Conservation (phyloP, 2,329 filamentous ascomycete genomes). For the Diaporthe sp. region DNA sequence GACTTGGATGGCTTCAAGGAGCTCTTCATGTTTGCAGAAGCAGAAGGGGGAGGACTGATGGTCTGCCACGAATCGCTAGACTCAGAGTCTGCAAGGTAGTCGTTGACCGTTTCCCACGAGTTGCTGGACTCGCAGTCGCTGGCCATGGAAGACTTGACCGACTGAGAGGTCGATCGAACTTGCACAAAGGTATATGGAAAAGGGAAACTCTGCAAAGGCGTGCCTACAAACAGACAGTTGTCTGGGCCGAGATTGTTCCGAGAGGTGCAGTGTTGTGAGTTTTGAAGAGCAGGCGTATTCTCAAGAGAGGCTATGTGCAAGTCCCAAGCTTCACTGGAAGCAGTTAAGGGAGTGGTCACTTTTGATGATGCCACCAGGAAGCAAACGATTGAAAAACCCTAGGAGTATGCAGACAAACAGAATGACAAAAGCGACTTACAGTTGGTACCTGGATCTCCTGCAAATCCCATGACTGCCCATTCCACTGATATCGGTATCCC, state of each 20-base stretch:
- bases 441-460: constrained; percentile 47
- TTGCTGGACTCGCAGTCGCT: constrained; percentile 27
- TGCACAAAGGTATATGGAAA: neutral
- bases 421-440: constrained; percentile 51
- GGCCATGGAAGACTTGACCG: constrained; percentile 30
- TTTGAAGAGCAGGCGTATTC: neutral
- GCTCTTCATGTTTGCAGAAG: neutral
- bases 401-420: constrained; percentile 13
- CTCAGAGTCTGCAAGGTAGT: constrained; percentile 29
- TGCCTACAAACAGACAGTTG: neutral
- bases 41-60: neutral
- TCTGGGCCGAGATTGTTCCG: neutral
- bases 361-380: neutral
- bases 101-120: constrained; percentile 1
- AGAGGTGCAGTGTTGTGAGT: neutral
- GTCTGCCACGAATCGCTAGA: constrained; percentile 29
- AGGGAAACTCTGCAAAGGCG: neutral
- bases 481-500: constrained; percentile 59
- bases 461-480: constrained; percentile 53
- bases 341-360: neutral
- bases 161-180: neutral
- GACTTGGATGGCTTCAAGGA: constrained; percentile 5
- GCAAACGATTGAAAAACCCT: neutral
- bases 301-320: neutral
- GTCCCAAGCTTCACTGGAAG: constrained; percentile 16